Evolutionary conservation across 116 monocot species (phyloP).

Genomic region (Dioscorea cayenensis): DNA sequence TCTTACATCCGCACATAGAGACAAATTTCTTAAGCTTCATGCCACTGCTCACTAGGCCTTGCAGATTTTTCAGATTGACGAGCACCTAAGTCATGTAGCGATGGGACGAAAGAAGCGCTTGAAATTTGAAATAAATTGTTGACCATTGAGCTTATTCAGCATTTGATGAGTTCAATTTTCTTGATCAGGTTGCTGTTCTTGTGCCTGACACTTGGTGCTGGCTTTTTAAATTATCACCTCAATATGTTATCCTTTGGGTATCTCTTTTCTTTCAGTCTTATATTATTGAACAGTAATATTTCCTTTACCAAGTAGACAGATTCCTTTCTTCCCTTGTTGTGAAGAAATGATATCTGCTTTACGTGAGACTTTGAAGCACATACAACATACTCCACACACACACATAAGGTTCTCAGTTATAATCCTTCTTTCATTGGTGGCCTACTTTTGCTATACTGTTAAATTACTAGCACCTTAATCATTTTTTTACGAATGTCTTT

Average conservation of each 20-base stretch:
- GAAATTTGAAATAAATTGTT: slow-evolving; percentile 1
- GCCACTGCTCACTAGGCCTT: slow-evolving; percentile 80
- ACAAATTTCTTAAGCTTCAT: slow-evolving; percentile 95
- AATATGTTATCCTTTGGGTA: slow-evolving; percentile 67
- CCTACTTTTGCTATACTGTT: too few relatives aligned
- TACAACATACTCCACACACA: slow-evolving; percentile 47
- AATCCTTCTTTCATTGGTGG: not conserved
- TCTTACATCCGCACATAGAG: slow-evolving; percentile 61
- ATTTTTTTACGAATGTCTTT: not conserved
- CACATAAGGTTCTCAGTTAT: slow-evolving; percentile 50
- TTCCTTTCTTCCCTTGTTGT: slow-evolving; percentile 77
- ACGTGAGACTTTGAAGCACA: slow-evolving; percentile 73
- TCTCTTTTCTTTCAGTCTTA: not conserved
- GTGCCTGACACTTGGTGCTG: slow-evolving; percentile 73
- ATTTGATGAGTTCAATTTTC: not conserved
- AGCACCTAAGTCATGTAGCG: slow-evolving; percentile 99
- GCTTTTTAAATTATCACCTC: slow-evolving; percentile 61
- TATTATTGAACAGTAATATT: not conserved
- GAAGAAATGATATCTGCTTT: slow-evolving; percentile 85
- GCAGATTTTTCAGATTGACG: slow-evolving; percentile 95
- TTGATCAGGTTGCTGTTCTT: slow-evolving; percentile 69
- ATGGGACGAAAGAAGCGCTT: slow-evolving; percentile 93
- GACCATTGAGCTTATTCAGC: not conserved
- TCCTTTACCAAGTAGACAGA: slow-evolving; percentile 25
- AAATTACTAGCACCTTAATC: too few relatives aligned